A percentile compares a stretch with the other conserved stretches of the same genome.
These are phyloP conservation scores for Gossypium thurberi DNA, from an alignment of 345 rosid genomes.

Conservation along the genomic window DNA sequence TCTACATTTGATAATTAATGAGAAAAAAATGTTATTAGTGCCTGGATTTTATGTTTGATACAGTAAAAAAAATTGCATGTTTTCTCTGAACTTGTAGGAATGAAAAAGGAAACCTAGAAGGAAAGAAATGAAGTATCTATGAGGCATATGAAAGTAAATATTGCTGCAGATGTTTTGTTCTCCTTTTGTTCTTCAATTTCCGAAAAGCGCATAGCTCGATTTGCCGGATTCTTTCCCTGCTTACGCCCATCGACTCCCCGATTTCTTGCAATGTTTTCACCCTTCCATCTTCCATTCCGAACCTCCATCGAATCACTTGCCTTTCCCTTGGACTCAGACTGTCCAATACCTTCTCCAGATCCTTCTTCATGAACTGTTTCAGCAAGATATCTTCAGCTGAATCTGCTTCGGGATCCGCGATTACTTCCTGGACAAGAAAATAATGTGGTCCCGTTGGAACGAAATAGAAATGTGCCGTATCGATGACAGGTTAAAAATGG, in stretches of 20 bases:
- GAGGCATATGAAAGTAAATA: slow-evolving; percentile 35
- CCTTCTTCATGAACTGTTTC: slow-evolving; percentile 77
- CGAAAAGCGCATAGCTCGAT: slow-evolving; percentile 74
- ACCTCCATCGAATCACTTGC: slow-evolving; percentile 82
- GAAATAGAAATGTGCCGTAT: neutral
- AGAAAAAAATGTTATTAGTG: neutral
- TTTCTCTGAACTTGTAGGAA: too few relatives aligned
- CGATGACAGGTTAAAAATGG: neutral
- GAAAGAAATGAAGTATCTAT: neutral
- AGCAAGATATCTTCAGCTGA: slow-evolving; percentile 63
- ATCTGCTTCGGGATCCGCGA: slow-evolving; percentile 71
- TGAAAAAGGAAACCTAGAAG: neutral
- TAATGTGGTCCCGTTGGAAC: neutral
- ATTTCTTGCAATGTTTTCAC: slow-evolving; percentile 92
- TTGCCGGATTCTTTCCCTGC: slow-evolving; percentile 89
- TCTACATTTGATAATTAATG: neutral
- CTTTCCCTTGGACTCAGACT: slow-evolving; percentile 61
- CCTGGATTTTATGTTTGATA: neutral
- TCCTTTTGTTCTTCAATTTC: slow-evolving; percentile 80
- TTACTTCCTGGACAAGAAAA: slow-evolving; percentile 54
- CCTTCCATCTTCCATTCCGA: slow-evolving; percentile 85
- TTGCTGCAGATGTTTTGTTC: slow-evolving; percentile 69
- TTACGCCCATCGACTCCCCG: slow-evolving; percentile 75
- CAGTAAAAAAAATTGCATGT: neutral
- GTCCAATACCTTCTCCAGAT: slow-evolving; percentile 72